Evolutionary conservation across 148 eudicot species (phyloP).

Genomic region (Rhododendron henanense): DNA sequence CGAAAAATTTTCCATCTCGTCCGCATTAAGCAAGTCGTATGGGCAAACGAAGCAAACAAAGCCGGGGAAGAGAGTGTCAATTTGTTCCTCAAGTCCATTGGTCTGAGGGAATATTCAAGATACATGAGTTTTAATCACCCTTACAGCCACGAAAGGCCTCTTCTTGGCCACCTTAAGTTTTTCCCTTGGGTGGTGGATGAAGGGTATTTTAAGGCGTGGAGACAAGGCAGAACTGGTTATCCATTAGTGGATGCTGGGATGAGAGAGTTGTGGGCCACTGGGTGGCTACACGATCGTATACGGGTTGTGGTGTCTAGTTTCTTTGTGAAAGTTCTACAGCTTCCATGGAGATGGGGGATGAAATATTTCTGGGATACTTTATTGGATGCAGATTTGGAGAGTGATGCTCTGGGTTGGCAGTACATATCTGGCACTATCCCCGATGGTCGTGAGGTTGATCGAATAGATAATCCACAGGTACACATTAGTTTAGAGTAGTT

Average conservation of each 20-base stretch:
- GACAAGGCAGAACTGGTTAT: slow-evolving; percentile 99
- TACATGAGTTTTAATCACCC: slow-evolving; percentile 97
- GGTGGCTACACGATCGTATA: slow-evolving; percentile 95
- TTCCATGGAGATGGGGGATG: slow-evolving; percentile 99
- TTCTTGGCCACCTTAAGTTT: slow-evolving; percentile 82
- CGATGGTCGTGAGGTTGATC: slow-evolving; percentile 86
- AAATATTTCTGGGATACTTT: slow-evolving; percentile 98
- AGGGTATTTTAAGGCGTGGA: slow-evolving; percentile 85
- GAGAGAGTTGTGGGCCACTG: slow-evolving; percentile 99
- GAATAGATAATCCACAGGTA: slow-evolving; percentile 99
- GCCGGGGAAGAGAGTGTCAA: slow-evolving; percentile 93
- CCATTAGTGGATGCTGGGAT: slow-evolving; percentile 99
- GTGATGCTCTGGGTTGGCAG: slow-evolving; percentile 99
- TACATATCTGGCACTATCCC: slow-evolving; percentile 91
- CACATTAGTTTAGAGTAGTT: background rate
- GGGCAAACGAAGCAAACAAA: slow-evolving; percentile 89
- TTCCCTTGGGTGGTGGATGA: slow-evolving; percentile 96
- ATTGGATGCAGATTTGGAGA: slow-evolving; percentile 96
- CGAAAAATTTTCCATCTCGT: slow-evolving; percentile 83
- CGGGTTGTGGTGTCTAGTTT: slow-evolving; percentile 94
- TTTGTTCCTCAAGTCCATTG: slow-evolving; percentile 89
- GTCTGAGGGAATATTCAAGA: slow-evolving; percentile 91
- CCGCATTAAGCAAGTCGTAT: slow-evolving; percentile 77
- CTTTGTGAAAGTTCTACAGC: slow-evolving; percentile 95
- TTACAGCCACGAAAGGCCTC: slow-evolving; percentile 85